These are phyloP conservation scores for Ensete glaucum DNA, from an alignment of 176 grass and related monocot species.

Conservation along the genomic window DNA sequence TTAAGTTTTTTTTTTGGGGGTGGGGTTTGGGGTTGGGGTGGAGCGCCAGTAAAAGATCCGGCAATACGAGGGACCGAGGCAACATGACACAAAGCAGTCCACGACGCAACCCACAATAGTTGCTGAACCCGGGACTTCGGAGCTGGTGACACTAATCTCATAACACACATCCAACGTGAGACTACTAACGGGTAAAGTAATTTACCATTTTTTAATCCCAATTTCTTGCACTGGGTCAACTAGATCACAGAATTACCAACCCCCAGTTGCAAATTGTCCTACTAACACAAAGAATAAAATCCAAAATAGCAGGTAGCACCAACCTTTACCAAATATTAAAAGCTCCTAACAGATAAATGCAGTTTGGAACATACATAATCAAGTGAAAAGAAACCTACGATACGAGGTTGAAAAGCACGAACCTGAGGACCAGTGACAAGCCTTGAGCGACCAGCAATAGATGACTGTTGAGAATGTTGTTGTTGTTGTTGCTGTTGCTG, in stretches of 20 bases:
- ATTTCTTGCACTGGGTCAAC: background rate
- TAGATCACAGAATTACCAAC: too few species aligned
- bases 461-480: conserved; percentile 39
- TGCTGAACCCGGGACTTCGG: too few species aligned
- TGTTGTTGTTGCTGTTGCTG: conserved; percentile 23
- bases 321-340: background rate
- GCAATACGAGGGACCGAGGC: background rate
- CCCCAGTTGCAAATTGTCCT: background rate
- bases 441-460: conserved; percentile 41
- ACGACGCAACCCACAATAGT: too few species aligned
- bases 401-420: conserved; percentile 6
- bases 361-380: background rate
- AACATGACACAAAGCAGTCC: too few species aligned
- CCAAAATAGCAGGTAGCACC: background rate
- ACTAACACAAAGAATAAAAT: background rate
- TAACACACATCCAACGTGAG: too few species aligned
- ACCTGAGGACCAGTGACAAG: conserved; percentile 83
- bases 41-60: too few species aligned
- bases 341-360: background rate
- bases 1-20: too few species aligned
- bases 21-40: too few species aligned
- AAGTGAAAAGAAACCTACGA: too few species aligned
- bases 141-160: too few species aligned
- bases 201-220: background rate
- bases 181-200: background rate